These are phyloP conservation scores for Gossypium gossypioides DNA, from an alignment of 441 rosid genomes.

Conservation along the genomic window DNA sequence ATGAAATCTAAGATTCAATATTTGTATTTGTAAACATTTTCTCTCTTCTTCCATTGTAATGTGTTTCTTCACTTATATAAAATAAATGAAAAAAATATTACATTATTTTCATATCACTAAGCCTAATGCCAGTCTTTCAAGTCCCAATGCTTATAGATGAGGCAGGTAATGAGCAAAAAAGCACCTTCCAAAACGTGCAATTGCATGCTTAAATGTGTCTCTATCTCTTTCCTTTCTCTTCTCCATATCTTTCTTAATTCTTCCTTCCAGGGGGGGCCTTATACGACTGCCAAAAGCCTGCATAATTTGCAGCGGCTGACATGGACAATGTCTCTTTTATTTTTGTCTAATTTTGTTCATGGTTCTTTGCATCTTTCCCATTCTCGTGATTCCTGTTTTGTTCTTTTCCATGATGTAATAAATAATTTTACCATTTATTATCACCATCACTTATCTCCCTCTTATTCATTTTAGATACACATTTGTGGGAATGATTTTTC, in stretches of 20 bases:
- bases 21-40: no score
- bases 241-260: neutral
- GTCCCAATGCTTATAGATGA: constrained; percentile 18
- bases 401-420: constrained; percentile 15
- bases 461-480: constrained; percentile 23
- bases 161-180: constrained; percentile 16
- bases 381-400: constrained; percentile 50
- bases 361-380: constrained; percentile 24
- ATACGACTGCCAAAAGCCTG: constrained; percentile 14
- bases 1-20: no score
- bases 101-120: neutral
- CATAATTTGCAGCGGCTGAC: constrained; percentile 44
- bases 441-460: constrained; percentile 1
- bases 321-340: constrained; percentile 23
- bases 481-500: constrained; percentile 27
- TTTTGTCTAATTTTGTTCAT: constrained; percentile 13
- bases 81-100: no score
- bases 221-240: neutral
- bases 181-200: constrained; percentile 16
- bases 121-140: constrained; percentile 22
- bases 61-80: no score
- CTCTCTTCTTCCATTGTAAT: no score
- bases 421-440: neutral
- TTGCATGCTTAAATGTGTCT: neutral
- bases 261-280: neutral